Evolutionary conservation across 345 rosid genomes (phyloP).

Genomic region (Moricandia moricandioides): DNA sequence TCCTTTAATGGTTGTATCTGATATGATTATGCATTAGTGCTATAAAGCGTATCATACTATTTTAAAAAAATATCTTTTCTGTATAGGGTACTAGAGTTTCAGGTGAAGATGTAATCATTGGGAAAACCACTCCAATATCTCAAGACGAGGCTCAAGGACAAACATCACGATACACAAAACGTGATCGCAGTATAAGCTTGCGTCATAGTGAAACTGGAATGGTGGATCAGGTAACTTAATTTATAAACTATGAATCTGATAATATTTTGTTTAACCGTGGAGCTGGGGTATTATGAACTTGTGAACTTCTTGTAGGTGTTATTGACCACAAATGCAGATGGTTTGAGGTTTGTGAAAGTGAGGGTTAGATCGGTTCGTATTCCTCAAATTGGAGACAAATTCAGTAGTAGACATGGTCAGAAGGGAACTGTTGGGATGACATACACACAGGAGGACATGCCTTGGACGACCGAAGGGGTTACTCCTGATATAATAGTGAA

Average conservation of each 20-base stretch:
- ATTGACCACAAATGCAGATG: conserved; percentile 97
- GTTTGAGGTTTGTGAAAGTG: conserved; percentile 95
- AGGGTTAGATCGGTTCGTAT: conserved; percentile 93
- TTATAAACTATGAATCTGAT: not conserved
- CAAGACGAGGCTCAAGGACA: conserved; percentile 95
- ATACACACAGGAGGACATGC: conserved; percentile 98
- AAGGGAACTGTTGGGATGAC: conserved; percentile 99
- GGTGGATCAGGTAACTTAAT: conserved; percentile 80
- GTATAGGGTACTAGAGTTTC: conserved; percentile 90
- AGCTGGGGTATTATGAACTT: conserved; percentile 2
- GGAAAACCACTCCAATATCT: conserved; percentile 89
- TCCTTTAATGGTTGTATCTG: conserved; percentile 2
- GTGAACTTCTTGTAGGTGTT: conserved; percentile 56
- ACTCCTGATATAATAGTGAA: conserved; percentile 92
- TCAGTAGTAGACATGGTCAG: conserved; percentile 98
- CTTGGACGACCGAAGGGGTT: conserved; percentile 96
- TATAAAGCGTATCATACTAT: not conserved
- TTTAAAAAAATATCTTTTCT: not conserved
- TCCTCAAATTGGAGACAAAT: conserved; percentile 98
- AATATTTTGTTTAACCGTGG: not conserved
- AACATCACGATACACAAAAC: conserved; percentile 70
- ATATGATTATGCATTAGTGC: not conserved
- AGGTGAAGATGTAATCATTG: conserved; percentile 96
- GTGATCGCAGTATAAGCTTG: conserved; percentile 94
- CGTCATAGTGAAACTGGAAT: conserved; percentile 98